Evolutionary conservation across 306 rosid species (phyloP).

Genomic region (Argentina anserina): DNA sequence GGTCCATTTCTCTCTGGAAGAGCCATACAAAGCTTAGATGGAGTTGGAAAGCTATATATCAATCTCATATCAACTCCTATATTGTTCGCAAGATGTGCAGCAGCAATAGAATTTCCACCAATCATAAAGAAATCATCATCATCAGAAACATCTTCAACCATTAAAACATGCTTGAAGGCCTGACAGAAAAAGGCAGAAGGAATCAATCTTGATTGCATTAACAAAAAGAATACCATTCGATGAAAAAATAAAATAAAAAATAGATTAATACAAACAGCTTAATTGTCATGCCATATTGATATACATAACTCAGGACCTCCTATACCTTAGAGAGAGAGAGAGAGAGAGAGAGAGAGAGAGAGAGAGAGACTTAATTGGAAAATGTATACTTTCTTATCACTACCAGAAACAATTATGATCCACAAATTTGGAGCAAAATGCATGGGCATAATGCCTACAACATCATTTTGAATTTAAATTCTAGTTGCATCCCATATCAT

Average conservation of each 20-base stretch:
- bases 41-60: constrained; percentile 58
- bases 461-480: not conserved
- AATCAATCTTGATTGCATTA: not conserved
- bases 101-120: constrained; percentile 90
- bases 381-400: not conserved
- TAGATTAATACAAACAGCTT: not conserved
- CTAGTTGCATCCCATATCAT: not conserved
- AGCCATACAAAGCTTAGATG: constrained; percentile 62
- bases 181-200: constrained; percentile 23
- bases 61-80: constrained; percentile 77
- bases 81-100: constrained; percentile 75
- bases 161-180: constrained; percentile 61
- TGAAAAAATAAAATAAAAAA: not conserved
- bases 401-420: not conserved
- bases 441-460: not conserved
- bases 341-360: not conserved
- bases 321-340: not conserved
- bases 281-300: not conserved
- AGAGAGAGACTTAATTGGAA: not conserved
- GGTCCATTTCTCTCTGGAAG: constrained; percentile 53
- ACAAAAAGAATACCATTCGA: not conserved
- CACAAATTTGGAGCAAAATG: not conserved
- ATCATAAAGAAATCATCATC: constrained; percentile 71
- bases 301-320: not conserved
- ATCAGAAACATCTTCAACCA: constrained; percentile 57